Conservation (phyloP, 2,329 filamentous ascomycete species). For the Penicillium sp. region DNA sequence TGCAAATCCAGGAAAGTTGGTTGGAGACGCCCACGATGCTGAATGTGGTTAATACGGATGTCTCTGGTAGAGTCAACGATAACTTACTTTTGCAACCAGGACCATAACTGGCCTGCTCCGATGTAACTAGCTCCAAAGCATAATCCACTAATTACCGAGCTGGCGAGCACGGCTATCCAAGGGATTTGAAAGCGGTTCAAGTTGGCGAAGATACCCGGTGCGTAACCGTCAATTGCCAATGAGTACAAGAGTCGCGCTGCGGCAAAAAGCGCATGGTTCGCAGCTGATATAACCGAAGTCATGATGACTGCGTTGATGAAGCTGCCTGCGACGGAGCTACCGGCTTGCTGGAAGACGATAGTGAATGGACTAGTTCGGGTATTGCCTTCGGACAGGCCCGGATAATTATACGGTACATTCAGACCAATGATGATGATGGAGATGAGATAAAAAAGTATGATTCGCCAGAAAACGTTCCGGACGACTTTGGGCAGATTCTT, state of each 20-base stretch:
- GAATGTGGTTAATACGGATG: no score
- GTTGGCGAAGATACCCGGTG: slow-evolving; percentile 50
- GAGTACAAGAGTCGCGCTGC: slow-evolving; percentile 54
- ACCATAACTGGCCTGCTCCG: slow-evolving; percentile 59
- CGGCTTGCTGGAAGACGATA: slow-evolving; percentile 56
- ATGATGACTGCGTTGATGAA: slow-evolving; percentile 59
- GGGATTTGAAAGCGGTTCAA: slow-evolving; percentile 49
- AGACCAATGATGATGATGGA: slow-evolving; percentile 53
- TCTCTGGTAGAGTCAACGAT: no score
- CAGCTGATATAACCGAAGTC: slow-evolving; percentile 54
- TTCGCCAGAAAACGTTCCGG: slow-evolving; percentile 61
- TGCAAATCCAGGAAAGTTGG: slow-evolving; percentile 59
- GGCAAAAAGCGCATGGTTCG: slow-evolving; percentile 55
- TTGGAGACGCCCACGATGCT: slow-evolving; percentile 62
- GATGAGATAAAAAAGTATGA: slow-evolving; percentile 51
- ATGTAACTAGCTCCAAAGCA: slow-evolving; percentile 63
- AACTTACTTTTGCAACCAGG: slow-evolving; percentile 58
- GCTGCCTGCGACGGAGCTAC: slow-evolving; percentile 50
- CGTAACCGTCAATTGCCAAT: slow-evolving; percentile 51
- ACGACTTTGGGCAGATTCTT: slow-evolving; percentile 58
- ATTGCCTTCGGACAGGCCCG: slow-evolving; percentile 40
- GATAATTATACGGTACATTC: slow-evolving; percentile 54
- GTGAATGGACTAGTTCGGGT: slow-evolving; percentile 52
- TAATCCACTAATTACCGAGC: slow-evolving; percentile 50
- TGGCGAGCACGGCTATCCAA: slow-evolving; percentile 51